These are phyloP conservation scores for Ichthyophthirius multifiliis DNA, from an alignment of 169 alveolate species.

Conservation along the genomic window DNA sequence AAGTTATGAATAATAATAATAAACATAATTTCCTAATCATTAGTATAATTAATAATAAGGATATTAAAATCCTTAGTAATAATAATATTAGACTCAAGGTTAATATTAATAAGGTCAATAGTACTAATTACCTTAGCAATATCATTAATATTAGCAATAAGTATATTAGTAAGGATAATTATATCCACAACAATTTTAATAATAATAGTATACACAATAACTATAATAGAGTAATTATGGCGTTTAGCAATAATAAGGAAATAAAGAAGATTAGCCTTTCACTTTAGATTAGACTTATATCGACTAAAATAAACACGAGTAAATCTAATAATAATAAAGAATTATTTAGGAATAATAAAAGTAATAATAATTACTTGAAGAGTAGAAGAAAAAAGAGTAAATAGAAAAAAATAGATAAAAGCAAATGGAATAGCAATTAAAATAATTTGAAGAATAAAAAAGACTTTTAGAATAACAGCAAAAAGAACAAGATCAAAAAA, in stretches of 20 bases:
- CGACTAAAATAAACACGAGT: not conserved
- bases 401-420: not conserved
- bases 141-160: too few relatives aligned
- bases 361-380: not conserved
- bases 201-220: not conserved
- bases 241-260: not conserved
- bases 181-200: not conserved
- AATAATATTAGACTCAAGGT: not conserved
- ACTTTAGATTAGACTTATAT: not conserved
- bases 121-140: too few relatives aligned
- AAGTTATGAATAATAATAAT: not conserved
- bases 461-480: not conserved
- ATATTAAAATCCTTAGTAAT: not conserved
- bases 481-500: not conserved
- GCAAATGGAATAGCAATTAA: not conserved
- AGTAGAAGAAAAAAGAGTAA: not conserved
- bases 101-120: too few relatives aligned
- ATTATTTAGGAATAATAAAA: not conserved
- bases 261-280: not conserved
- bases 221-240: not conserved
- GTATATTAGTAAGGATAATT: too few relatives aligned
- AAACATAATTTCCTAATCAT: not conserved
- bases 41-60: not conserved
- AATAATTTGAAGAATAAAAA: not conserved
- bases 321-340: not conserved